These are phyloP conservation scores for Cinnamomum chago DNA, from an alignment of 164 flowering plant species.

Conservation along the genomic window DNA sequence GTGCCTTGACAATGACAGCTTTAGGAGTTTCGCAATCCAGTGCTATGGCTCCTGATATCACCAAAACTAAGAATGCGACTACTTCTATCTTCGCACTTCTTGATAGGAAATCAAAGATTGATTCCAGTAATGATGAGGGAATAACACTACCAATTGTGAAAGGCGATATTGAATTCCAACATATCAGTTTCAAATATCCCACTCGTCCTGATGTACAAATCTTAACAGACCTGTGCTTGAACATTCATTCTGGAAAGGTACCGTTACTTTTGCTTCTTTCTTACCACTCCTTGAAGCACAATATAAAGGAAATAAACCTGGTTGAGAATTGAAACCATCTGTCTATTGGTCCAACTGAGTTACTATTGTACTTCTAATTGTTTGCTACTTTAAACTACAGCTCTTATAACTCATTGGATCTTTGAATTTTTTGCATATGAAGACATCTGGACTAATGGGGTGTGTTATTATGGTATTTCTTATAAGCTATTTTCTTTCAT, in stretches of 20 bases:
- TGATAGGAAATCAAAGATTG: slow-evolving; percentile 46
- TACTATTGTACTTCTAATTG: too few species aligned
- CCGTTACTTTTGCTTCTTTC: neutral
- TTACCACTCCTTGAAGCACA: neutral
- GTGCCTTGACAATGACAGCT: too few species aligned
- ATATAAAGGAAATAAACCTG: neutral
- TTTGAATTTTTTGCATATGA: too few species aligned
- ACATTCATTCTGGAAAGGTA: slow-evolving; percentile 52
- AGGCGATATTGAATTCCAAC: slow-evolving; percentile 42
- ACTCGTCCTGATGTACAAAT: slow-evolving; percentile 49
- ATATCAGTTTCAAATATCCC: slow-evolving; percentile 49
- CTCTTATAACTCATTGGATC: neutral
- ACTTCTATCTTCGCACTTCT: too few species aligned
- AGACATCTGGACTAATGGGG: too few species aligned
- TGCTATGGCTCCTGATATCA: too few species aligned
- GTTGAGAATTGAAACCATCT: neutral
- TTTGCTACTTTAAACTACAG: neutral
- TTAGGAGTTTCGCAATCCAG: too few species aligned
- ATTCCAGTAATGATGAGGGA: slow-evolving; percentile 41
- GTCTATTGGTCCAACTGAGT: neutral
- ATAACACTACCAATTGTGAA: slow-evolving; percentile 21
- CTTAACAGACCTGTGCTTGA: slow-evolving; percentile 39
- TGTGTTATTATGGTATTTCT: too few species aligned
- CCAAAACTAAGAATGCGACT: too few species aligned
- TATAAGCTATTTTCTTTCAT: too few species aligned